Percentiles rank a stretch among this genome's conserved stretches.
Conservation (phyloP, 805 yeast genomes). For the Suhomyces xylopsoci region DNA sequence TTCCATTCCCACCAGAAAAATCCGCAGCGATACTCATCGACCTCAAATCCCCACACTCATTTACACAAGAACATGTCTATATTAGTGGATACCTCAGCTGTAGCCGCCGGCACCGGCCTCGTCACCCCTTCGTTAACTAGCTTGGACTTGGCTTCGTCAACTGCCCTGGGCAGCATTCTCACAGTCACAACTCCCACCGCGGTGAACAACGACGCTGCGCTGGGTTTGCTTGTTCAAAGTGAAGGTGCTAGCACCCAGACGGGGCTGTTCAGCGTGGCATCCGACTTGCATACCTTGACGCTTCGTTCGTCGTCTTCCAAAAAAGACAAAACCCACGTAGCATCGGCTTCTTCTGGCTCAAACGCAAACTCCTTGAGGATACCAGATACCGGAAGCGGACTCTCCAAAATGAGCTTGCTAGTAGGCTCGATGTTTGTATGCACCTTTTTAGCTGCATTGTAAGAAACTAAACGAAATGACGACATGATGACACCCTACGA, state of each 20-base stretch:
- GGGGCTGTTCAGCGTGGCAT: slow-evolving; percentile 3
- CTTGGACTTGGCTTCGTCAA: slow-evolving; percentile 7
- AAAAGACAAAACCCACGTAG: neutral
- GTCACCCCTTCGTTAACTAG: slow-evolving; percentile 9
- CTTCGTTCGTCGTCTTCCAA: neutral
- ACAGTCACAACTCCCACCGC: neutral
- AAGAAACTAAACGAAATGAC: neutral
- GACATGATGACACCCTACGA: neutral
- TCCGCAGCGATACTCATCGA: neutral
- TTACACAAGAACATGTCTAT: slow-evolving; percentile 5
- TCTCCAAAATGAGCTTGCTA: slow-evolving; percentile 5
- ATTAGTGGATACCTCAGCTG: slow-evolving; percentile 6
- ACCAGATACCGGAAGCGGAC: slow-evolving; percentile 2
- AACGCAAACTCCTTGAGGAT: slow-evolving; percentile 1
- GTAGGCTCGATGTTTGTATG: slow-evolving; percentile 7
- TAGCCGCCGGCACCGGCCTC: slow-evolving; percentile 1
- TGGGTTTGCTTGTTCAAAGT: slow-evolving; percentile 3
- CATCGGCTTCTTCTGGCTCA: neutral
- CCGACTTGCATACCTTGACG: slow-evolving; percentile 9
- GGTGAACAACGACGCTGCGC: neutral
- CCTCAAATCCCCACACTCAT: neutral
- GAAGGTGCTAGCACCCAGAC: slow-evolving; percentile 9
- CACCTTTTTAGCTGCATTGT: slow-evolving; percentile 7
- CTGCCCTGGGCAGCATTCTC: neutral
- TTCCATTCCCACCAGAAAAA: neutral